A percentile compares a stretch with the other conserved stretches of the same genome.
phyloP scores from a whole-genome alignment of 2,329 filamentous ascomycete genomes.

The Clarireedia hainanense region DNA sequence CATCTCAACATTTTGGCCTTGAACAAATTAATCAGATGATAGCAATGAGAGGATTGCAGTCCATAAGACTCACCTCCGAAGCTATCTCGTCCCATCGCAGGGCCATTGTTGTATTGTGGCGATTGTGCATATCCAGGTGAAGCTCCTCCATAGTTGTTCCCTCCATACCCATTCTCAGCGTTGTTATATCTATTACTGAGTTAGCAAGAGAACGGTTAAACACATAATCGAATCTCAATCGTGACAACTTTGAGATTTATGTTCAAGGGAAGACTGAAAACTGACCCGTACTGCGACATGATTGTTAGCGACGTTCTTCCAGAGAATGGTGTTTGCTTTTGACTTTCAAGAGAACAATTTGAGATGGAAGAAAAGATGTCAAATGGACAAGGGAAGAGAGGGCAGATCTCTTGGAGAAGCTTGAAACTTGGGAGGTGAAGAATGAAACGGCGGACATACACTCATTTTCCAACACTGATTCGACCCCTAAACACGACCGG shows the following conservation, averaged over 20 bases:
- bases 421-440: conserved; percentile 15
- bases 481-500: conserved; percentile 4
- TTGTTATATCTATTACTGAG: background rate
- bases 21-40: background rate
- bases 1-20: conserved; percentile 55
- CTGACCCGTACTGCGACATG: conserved; percentile 29
- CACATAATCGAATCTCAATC: background rate
- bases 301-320: conserved; percentile 16
- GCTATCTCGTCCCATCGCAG: conserved; percentile 31
- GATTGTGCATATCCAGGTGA: background rate
- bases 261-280: conserved; percentile 10
- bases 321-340: conserved; percentile 1
- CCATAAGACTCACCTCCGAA: conserved; percentile 30
- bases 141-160: conserved; percentile 53
- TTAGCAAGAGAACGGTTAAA: background rate
- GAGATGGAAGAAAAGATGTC: background rate
- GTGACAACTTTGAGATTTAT: background rate
- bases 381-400: background rate
- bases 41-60: background rate
- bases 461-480: conserved; percentile 18
- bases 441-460: conserved; percentile 25
- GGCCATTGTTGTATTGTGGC: conserved; percentile 32
- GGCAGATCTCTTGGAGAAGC: background rate
- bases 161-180: background rate
- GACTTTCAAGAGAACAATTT: background rate